These are phyloP conservation scores for Thalassiosira sp. DNA, from an alignment of 352 stramenopile species.

Conservation along the genomic window DNA sequence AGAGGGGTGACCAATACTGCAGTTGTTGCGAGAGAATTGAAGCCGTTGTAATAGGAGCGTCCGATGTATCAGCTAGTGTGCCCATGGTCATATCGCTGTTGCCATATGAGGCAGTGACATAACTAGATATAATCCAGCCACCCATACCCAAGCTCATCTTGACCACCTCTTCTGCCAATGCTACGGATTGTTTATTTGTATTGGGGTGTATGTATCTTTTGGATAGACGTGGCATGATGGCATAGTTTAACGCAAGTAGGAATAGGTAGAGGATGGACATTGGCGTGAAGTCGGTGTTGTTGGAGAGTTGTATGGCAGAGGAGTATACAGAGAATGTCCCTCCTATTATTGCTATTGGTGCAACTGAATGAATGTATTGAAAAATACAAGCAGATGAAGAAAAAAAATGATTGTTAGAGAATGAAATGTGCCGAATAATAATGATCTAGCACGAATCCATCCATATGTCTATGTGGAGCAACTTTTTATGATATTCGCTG, in stretches of 20 bases:
- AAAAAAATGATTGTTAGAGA: not conserved
- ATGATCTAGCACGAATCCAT: not conserved
- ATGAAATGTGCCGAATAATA: not conserved
- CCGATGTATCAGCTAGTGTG: no score
- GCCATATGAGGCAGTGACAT: not conserved
- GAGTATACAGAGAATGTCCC: conserved; percentile 60
- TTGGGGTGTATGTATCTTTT: conserved; percentile 58
- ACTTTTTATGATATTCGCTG: no score
- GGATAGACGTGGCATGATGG: conserved; percentile 57
- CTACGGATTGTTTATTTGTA: conserved; percentile 52
- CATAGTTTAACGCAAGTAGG: conserved; percentile 67
- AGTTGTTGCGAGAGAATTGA: conserved; percentile 25
- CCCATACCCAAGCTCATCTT: conserved; percentile 57
- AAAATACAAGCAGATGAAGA: not conserved
- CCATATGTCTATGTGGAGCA: no score
- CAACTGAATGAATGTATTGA: conserved; percentile 25
- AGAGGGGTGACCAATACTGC: conserved; percentile 50
- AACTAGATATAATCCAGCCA: conserved; percentile 33
- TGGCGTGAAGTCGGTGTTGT: conserved; percentile 41
- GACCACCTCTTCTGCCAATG: conserved; percentile 62
- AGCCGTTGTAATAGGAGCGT: conserved; percentile 6
- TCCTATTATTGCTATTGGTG: conserved; percentile 52
- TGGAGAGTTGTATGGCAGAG: conserved; percentile 39
- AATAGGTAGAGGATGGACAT: conserved; percentile 60
- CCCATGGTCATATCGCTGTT: no score